Base-by-base conservation (phyloP, 768 basidiomycete genomes). In the Boletus subparvulus region DNA sequence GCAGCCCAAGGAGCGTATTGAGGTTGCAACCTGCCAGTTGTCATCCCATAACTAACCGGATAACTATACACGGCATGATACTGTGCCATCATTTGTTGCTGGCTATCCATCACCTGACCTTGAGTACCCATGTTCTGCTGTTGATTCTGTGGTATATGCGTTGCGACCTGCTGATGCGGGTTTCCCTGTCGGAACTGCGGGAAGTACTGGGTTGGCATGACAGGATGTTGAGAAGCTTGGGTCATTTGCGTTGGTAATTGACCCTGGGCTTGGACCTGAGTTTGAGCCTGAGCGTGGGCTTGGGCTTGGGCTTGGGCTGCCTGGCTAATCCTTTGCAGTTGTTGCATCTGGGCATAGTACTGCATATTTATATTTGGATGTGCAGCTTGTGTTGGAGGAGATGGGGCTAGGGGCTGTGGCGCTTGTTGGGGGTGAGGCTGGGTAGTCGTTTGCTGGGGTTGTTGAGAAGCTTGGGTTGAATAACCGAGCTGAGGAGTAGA, bases 141-240 rank as follows among this genome's bases (percentile, higher is more conserved):
- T 21, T 66, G 73, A 36, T 49, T 65, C 44, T 59, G 73, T 17
- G 68, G 60, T 24, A 65, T 56, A 60, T 68, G 65, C 8, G 61
- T 21, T 48, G 26, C 47, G n/a, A 65, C 56, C 50, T 69, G 70
- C 44, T 59, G 65, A 55, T 68, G 66, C 14, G 70, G 55, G 32
- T 64, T 68, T 9, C 69, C 59, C 39, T 65, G 70, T 24, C 77
- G 73, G 52, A 72, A 59, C 21, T 74, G 76, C 6, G 73, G 43
- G 7, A 73, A 71, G 46, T 76, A 77, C 55, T 73, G 70, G 48
- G 33, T 58, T 13, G 58, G 28, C 42, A 74, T 60, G 47, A 52
- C 32, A 0, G 67, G 55, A 59, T 71, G 73, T 45, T 67, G 71
- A 32, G 62, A 17, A 14, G 52, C 52, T 52, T 71, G 73, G 26